These are phyloP conservation scores for Penicillium sp. DNA, from an alignment of 2,329 filamentous ascomycete species.

Conservation along the genomic window DNA sequence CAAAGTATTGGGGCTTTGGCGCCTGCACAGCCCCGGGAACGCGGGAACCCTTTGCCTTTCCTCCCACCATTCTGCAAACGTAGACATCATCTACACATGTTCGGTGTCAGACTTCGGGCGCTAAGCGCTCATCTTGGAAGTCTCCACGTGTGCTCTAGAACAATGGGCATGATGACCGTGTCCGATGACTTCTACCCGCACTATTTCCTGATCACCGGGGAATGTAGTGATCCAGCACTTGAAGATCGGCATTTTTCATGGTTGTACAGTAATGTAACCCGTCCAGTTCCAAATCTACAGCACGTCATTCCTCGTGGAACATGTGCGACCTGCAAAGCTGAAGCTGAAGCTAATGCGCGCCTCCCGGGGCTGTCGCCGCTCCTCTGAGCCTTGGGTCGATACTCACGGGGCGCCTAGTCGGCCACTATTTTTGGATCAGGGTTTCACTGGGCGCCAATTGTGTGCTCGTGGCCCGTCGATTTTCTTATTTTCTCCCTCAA, in stretches of 20 bases:
- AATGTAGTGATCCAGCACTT: conserved; percentile 2
- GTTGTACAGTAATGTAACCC: too few relatives aligned
- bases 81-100: background rate
- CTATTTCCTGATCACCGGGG: conserved; percentile 8
- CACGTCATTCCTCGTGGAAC: background rate
- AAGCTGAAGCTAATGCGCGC: background rate
- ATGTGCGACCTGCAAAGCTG: background rate
- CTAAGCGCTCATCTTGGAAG: background rate
- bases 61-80: background rate
- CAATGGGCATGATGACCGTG: background rate
- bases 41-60: background rate
- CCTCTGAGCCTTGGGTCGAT: background rate
- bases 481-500: background rate
- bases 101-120: background rate
- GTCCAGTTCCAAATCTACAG: background rate
- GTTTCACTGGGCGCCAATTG: background rate
- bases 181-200: background rate
- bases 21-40: conserved; percentile 12
- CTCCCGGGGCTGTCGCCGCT: background rate
- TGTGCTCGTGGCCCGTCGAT: conserved; percentile 1
- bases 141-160: background rate
- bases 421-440: conserved; percentile 10
- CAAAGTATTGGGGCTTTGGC: conserved; percentile 5
- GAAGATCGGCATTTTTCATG: conserved; percentile 9
- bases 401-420: background rate